These are phyloP conservation scores for Sugiyamaella xylanicola DNA, from an alignment of 1,139 yeast genomes.

Conservation along the genomic window DNA sequence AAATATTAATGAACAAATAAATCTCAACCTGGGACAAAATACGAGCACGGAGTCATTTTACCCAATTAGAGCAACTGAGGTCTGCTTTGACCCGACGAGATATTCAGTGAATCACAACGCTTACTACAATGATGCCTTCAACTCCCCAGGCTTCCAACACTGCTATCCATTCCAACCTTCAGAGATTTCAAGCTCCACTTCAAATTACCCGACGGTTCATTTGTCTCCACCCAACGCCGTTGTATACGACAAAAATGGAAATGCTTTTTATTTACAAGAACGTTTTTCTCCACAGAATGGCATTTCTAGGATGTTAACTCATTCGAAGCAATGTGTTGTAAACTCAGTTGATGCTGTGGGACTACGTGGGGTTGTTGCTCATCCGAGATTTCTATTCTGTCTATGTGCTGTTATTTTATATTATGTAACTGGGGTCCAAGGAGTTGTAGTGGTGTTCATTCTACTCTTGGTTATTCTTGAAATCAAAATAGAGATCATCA, in stretches of 20 bases:
- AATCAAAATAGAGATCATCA: conserved; percentile 14
- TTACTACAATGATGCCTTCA: too few relatives aligned
- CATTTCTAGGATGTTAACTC: background rate
- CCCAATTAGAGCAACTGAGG: too few relatives aligned
- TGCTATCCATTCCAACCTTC: background rate
- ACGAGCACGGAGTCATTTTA: background rate
- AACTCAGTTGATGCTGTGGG: conserved; percentile 6
- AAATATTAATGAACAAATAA: too few relatives aligned
- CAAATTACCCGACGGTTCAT: background rate
- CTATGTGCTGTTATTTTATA: conserved; percentile 6
- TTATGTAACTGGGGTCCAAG: conserved; percentile 8
- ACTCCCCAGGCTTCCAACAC: background rate
- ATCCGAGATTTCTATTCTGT: conserved; percentile 15
- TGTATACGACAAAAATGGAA: background rate
- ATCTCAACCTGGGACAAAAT: background rate
- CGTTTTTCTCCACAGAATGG: background rate
- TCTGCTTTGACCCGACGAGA: too few relatives aligned
- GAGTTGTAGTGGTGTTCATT: conserved; percentile 8
- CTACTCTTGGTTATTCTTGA: conserved; percentile 12
- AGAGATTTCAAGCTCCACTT: background rate
- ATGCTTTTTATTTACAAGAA: background rate
- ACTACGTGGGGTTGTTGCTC: conserved; percentile 9
- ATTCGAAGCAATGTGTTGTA: background rate
- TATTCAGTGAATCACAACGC: too few relatives aligned
- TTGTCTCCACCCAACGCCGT: background rate